phyloP scores from a whole-genome alignment of 73 alveolate species.

The Breviolum minutum region DNA sequence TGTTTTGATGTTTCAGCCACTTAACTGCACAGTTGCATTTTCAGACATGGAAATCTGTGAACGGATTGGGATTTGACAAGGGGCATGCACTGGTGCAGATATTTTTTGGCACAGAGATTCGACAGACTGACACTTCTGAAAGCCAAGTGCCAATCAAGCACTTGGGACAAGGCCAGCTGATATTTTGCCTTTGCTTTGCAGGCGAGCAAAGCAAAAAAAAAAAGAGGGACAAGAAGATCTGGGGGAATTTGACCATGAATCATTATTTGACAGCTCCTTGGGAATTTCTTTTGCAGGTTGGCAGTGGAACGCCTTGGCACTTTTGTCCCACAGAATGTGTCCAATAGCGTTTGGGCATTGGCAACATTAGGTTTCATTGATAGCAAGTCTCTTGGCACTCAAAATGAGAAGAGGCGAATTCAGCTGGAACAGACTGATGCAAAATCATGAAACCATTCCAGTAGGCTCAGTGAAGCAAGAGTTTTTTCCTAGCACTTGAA shows the following conservation, averaged over 20 bases:
- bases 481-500: background rate
- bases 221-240: no score
- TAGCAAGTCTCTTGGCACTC: background rate
- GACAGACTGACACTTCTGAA: background rate
- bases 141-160: background rate
- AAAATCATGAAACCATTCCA: no score
- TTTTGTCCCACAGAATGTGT: constrained; percentile 77
- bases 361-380: constrained; percentile 38
- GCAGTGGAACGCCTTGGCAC: constrained; percentile 43
- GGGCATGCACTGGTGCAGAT: no score
- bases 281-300: background rate
- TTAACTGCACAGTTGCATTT: background rate
- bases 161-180: background rate
- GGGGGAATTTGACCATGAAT: no score
- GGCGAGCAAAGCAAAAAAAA: background rate
- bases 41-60: no score
- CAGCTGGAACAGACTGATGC: background rate
- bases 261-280: background rate
- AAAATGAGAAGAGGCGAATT: no score
- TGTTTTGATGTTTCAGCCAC: constrained; percentile 23
- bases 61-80: no score
- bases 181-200: constrained; percentile 13
- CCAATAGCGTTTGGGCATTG: constrained; percentile 78
- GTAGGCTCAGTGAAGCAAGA: no score
- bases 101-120: no score